phyloP scores from a whole-genome alignment of 495 filamentous ascomycete genomes.

The Tricharina praecox region DNA sequence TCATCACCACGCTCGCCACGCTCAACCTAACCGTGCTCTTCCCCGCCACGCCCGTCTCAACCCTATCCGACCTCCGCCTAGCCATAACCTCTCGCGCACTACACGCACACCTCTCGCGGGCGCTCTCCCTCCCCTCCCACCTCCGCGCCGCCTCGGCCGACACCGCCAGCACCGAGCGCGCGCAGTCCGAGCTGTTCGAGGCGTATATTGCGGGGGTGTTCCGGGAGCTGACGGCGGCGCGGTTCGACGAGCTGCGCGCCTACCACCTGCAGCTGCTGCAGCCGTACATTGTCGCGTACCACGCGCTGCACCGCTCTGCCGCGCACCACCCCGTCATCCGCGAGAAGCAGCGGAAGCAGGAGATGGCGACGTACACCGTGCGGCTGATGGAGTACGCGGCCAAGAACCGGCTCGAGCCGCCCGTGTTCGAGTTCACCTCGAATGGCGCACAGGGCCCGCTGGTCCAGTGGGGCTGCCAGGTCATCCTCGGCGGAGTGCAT shows the following conservation, averaged over 20 bases:
- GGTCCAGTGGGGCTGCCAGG: conserved; percentile 19
- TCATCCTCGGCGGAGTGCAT: conserved; percentile 11
- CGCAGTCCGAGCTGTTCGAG: conserved; percentile 18
- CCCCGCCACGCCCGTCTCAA: neutral
- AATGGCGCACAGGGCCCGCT: conserved; percentile 18
- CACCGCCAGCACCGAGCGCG: conserved; percentile 13
- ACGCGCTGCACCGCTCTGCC: neutral
- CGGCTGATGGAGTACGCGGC: conserved; percentile 24
- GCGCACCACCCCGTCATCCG: neutral
- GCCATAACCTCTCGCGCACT: conserved; percentile 15
- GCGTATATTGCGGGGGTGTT: conserved; percentile 21
- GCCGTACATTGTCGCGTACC: conserved; percentile 10
- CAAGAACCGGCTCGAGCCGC: conserved; percentile 16
- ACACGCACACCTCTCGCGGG: conserved; percentile 19
- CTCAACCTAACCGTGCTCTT: neutral
- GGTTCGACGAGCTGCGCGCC: conserved; percentile 10
- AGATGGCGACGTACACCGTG: conserved; percentile 21
- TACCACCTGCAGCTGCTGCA: conserved; percentile 15
- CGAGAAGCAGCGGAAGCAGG: conserved; percentile 15
- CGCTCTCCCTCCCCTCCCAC: conserved; percentile 12
- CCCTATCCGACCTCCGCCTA: conserved; percentile 8
- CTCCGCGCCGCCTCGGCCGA: conserved; percentile 8
- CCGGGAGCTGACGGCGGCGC: conserved; percentile 10
- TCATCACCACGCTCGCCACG: neutral
- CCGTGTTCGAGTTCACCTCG: conserved; percentile 16